Base-by-base conservation (phyloP, 2,329 filamentous ascomycete genomes). In the Pestalotiopsis sp. region DNA sequence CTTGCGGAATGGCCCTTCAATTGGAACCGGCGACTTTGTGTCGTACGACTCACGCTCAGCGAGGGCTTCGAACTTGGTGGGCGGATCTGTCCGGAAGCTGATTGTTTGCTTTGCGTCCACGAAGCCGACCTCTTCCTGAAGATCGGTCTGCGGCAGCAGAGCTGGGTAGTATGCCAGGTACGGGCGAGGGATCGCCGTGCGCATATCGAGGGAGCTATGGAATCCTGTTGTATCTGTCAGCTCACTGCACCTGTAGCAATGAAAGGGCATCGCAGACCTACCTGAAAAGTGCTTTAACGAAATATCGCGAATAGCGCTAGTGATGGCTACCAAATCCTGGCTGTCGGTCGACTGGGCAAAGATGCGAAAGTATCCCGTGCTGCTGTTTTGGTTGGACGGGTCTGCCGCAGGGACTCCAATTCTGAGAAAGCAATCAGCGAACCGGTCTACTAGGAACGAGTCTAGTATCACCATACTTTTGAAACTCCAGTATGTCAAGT, bases 341-440 rank as follows among this genome's bases (percentile, higher is more conserved):
- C 76, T 76, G 45, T 77, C 74, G 67, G 71, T 76, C 14, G 82
- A 82, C 72, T 87, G 80, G 0, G 77, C 76, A 69, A 79, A 78
- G 68, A 77, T 73, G 49, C 79, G 75, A 67, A 81, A 73, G 71
- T 81, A 78, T 14, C 80, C 77, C 0, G 79, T 81, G 20, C 78
- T 75, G 7, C 74, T 74, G 61, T 78, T 76, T 67, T 80, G 77
- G 67, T 75, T 76, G 61, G 65, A 69, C 1, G 78, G 71, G 63
- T 80, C 74, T 11, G 73, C 58, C 0, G 72, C 69, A 1, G 4
- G 71, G 72, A 12, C 70, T 70, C 11, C 79, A 77, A 65, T 76
- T 76, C 23, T 74, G 70, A 58, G 72, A 74, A 70, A 78, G 79
- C 41, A 74, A 74, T 66, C 75, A 71, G 20, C 25, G 41, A 69